Base-by-base conservation (phyloP, 2,329 filamentous ascomycete species). In the Alternaria sp. region DNA sequence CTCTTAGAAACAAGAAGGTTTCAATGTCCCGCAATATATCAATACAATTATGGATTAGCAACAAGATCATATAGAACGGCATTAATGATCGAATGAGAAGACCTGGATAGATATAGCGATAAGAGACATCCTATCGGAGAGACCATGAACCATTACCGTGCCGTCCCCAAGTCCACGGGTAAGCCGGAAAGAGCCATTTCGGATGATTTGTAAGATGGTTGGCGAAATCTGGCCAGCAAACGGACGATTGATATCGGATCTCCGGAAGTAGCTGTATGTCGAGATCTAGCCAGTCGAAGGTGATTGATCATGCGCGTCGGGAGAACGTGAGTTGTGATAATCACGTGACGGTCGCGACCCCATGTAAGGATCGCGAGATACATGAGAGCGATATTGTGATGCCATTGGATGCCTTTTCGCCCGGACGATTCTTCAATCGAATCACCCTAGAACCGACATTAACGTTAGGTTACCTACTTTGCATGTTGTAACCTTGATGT, bases 21-120 rank as follows among this genome's bases (percentile, higher is more conserved):
- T 10, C 15, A 3, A 5, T 15, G 15, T 0, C 15, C 8, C 5
- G 3, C 2, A 9, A n/a, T 33, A 2, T 3, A 9, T 37, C 2
- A n/a, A n/a, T 0, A 5, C 33, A 37, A 37, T 41, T 10, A 4
- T 5, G 33, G 1, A 18, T n/a, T n/a, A 10, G 33, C 33, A 41
- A 1, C 15, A 18, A 41, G 33, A 41, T n/a, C 15, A 41, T 41
- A 41, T n/a, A 41, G 9, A 4, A 0, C 33, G 8, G 33, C 3
- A 1, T 41, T 4, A 9, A 41, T n/a, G 4, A 1, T 0, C 3
- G 15, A n/a, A 2, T n/a, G 8, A 41, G 5, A 41, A 41, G 33
- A 1, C 4, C 8, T 41, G 33, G 15, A 41, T 41, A 10, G 15
- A 2, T 41, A 41, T 10, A 8, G 33, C 33, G 15, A n/a, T 10